Evolutionary conservation across 495 filamentous ascomycete genomes (phyloP), one percentile per base, ranked within the genome.

Genomic region (Penicillium verhagenii): DNA sequence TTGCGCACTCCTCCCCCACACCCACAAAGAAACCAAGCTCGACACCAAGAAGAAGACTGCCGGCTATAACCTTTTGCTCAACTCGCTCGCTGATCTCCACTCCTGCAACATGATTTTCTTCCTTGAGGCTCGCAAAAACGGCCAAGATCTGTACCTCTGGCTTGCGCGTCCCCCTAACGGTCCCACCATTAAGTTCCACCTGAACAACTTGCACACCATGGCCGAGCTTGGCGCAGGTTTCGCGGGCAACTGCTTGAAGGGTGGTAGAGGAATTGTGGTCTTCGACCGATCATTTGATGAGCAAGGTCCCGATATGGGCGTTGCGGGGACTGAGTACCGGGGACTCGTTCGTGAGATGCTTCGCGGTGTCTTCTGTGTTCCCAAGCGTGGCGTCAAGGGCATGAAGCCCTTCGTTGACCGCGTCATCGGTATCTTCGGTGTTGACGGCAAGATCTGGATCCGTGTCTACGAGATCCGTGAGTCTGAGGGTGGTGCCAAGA

Each of bases 91-190:
- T 35, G 93, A 99, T 60, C 83, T 99, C 18, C 96, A 97, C 79
- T 97, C 96, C 61, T 97, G 93, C 84, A 99, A 99, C 75, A 94
- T 97, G 71, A 86, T 97, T 47, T 80, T 96, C 56, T 99, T 96
- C 75, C 94, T 97, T 69, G 94, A 98, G 75, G 94, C 92, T 50
- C 79, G 91, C 56, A 98, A 97, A 73, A 74, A 71, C 33, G 91
- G 90, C 33, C 87, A 95, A 69, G 94, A 97, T 79, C 74, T 95
- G 29, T 98, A 96, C 69, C 80, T 93, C 40, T 96, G 93, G 93
- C 81, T 97, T 66, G 83, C 88, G 72, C 95, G 95, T 65, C 87
- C 91, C 2, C 94, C 94, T 8, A 99, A 99, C 67, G 94, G 94
- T 0, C 94, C 93, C 5, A 96, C 92, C 0, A 82, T 96, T 57